Conservation (phyloP, 371 early-diverging fungal species). For the Lichtheimia hyalospora region DNA sequence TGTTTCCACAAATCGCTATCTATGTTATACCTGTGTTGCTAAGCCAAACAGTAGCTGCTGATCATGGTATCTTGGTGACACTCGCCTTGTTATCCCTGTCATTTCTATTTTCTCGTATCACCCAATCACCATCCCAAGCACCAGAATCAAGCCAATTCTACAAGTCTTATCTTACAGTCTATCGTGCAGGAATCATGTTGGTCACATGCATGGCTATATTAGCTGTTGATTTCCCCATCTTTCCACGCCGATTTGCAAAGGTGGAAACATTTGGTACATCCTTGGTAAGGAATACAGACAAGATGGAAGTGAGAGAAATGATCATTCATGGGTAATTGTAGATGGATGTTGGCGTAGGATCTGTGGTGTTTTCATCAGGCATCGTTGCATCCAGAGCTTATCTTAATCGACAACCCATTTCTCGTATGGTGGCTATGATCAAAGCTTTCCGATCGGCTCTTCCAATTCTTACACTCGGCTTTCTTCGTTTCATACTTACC, state of each 20-base stretch:
- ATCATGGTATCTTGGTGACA: constrained; percentile 31
- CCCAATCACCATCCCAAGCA: constrained; percentile 10
- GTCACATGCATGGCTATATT: constrained; percentile 83
- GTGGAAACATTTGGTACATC: constrained; percentile 92
- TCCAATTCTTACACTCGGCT: constrained; percentile 77
- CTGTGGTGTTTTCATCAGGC: constrained; percentile 82
- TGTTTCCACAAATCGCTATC: constrained; percentile 26
- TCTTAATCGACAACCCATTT: constrained; percentile 16
- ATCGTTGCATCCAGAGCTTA: constrained; percentile 69
- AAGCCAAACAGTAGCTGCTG: constrained; percentile 29
- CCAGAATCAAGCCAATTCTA: constrained; percentile 10
- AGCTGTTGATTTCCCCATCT: constrained; percentile 95
- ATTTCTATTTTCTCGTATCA: neutral
- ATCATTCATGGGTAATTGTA: constrained; percentile 15
- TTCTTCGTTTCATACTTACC: constrained; percentile 67
- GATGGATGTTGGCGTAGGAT: constrained; percentile 91
- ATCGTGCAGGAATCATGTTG: constrained; percentile 79
- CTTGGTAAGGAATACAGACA: constrained; percentile 62
- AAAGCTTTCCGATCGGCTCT: constrained; percentile 43
- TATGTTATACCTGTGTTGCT: constrained; percentile 32
- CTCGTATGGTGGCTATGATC: constrained; percentile 20
- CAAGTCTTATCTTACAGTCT: constrained; percentile 63
- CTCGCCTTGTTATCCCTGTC: constrained; percentile 20
- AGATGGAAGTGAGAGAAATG: neutral
- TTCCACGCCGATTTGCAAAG: constrained; percentile 91